Percentiles rank a stretch among this genome's conserved stretches.
Conservation (phyloP, 257 asterid genomes). For the Gentiana straminea region DNA sequence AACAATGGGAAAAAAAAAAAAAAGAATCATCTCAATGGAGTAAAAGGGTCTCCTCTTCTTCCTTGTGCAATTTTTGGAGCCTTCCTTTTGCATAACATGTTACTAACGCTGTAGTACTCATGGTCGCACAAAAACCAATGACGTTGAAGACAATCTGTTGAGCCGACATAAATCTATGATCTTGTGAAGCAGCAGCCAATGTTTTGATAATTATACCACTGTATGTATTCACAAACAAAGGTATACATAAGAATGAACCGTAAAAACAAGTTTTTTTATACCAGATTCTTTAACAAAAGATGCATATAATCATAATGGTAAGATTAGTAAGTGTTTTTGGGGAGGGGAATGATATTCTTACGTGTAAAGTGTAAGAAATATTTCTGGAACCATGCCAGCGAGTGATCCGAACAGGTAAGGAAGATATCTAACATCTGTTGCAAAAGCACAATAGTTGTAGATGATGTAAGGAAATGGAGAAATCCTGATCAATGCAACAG, state of each 20-base stretch:
- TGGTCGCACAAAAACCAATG: constrained; percentile 45
- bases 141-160: constrained; percentile 48
- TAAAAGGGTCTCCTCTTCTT: constrained; percentile 34
- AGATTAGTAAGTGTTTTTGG: too few species aligned
- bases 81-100: constrained; percentile 62
- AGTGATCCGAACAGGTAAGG: constrained; percentile 81
- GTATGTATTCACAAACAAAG: constrained; percentile 10
- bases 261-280: too few species aligned
- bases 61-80: constrained; percentile 51
- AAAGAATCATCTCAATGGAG: constrained; percentile 28
- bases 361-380: constrained; percentile 86
- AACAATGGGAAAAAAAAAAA: neutral
- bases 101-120: constrained; percentile 48
- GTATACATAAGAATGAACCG: constrained; percentile 5
- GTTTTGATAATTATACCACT: constrained; percentile 75
- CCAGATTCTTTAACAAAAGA: too few species aligned
- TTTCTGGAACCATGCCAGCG: constrained; percentile 76
- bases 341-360: constrained; percentile 22
- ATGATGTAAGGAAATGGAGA: constrained; percentile 85
- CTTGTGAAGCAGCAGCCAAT: constrained; percentile 67
- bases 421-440: constrained; percentile 67
- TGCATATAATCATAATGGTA: too few species aligned
- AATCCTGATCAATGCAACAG: constrained; percentile 74
- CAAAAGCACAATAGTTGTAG: constrained; percentile 82
- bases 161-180: constrained; percentile 32